These are phyloP conservation scores for Leucoagaricus sp. DNA, from an alignment of 1,284 basidiomycete genomes.

Conservation along the genomic window DNA sequence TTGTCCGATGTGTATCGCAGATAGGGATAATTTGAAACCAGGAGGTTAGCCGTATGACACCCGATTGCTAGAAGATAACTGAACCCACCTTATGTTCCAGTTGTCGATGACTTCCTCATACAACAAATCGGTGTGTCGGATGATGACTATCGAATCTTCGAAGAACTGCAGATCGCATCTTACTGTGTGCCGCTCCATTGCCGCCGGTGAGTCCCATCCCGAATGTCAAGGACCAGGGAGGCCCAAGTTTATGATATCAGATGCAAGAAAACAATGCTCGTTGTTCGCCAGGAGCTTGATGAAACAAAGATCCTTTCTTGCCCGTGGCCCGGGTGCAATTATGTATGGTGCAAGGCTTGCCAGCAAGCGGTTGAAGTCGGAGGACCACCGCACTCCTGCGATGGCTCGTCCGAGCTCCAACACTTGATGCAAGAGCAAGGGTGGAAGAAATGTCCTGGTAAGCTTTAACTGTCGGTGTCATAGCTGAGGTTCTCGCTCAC, in stretches of 20 bases:
- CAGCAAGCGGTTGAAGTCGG: constrained; percentile 41
- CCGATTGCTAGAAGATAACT: background rate
- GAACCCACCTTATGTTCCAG: background rate
- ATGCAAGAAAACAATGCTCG: constrained; percentile 36
- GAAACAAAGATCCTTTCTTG: constrained; percentile 25
- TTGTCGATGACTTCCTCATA: constrained; percentile 15
- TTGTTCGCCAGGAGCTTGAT: constrained; percentile 51
- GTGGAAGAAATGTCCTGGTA: constrained; percentile 62
- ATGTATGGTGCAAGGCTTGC: constrained; percentile 57
- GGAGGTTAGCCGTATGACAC: constrained; percentile 41
- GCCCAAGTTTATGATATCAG: background rate
- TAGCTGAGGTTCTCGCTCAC: background rate
- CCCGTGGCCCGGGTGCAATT: constrained; percentile 36
- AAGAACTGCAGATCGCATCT: constrained; percentile 54
- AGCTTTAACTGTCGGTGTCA: background rate
- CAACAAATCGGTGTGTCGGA: constrained; percentile 49
- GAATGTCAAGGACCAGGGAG: background rate
- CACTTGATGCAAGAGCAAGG: constrained; percentile 51
- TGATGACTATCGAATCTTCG: constrained; percentile 45
- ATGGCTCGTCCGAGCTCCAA: constrained; percentile 54
- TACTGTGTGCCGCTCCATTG: constrained; percentile 57
- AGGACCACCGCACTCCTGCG: constrained; percentile 52
- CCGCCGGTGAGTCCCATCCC: constrained; percentile 37
- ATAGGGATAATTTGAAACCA: constrained; percentile 30
- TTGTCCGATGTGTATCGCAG: constrained; percentile 56